Percentiles rank a stretch among this genome's conserved stretches.
These are phyloP conservation scores for Talinum fruticosum DNA, from an alignment of 148 eudicot genomes.

Conservation along the genomic window DNA sequence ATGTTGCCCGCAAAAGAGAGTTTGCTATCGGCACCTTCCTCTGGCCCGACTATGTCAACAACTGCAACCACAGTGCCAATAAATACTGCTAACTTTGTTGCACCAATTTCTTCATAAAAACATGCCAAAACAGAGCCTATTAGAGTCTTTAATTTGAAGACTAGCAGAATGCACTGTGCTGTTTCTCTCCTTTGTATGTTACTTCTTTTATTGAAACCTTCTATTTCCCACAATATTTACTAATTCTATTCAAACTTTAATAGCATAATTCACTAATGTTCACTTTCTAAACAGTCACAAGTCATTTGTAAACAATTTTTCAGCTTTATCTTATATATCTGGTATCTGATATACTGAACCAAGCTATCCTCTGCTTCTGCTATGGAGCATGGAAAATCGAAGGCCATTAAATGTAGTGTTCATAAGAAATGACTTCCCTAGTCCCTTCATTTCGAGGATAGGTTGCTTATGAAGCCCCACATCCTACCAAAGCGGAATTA, in stretches of 20 bases:
- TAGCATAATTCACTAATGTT: not conserved
- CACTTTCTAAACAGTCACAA: not conserved
- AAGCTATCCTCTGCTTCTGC: no score
- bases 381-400: no score
- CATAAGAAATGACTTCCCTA: no score
- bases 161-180: not conserved
- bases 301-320: no score
- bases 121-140: not conserved
- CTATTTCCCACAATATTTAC: not conserved
- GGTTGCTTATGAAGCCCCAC: no score
- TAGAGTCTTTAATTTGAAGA: not conserved
- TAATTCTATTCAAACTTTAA: not conserved
- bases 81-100: constrained; percentile 6
- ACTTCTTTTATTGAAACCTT: not conserved
- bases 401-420: no score
- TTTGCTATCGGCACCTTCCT: constrained; percentile 75
- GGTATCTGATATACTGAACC: no score
- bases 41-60: constrained; percentile 42
- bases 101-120: not conserved
- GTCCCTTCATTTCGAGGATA: no score
- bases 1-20: constrained; percentile 48
- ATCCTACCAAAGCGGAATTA: no score
- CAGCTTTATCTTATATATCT: no score
- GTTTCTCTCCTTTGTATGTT: constrained; percentile 9
- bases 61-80: not conserved